Evolutionary conservation across 345 rosid genomes (phyloP).

Genomic region (Gossypium arboreum): DNA sequence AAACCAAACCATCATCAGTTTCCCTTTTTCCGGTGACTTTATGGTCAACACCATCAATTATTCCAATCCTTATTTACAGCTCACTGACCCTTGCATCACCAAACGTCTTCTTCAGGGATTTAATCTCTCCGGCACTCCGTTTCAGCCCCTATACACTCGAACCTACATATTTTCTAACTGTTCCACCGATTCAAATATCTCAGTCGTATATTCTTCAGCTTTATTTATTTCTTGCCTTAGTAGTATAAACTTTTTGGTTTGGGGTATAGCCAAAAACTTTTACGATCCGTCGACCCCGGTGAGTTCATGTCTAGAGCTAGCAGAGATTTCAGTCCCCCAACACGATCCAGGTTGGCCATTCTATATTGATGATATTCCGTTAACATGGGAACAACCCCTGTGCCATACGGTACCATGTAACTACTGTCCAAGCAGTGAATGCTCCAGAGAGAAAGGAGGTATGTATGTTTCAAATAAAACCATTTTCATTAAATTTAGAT

Average conservation of each 20-base stretch:
- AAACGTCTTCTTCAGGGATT: slow-evolving; percentile 21
- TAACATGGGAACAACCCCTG: slow-evolving; percentile 7
- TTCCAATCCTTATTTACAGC: background rate
- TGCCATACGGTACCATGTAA: background rate
- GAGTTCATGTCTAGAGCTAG: background rate
- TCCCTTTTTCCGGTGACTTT: slow-evolving; percentile 11
- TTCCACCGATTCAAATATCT: background rate
- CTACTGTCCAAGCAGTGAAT: background rate
- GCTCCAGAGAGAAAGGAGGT: background rate
- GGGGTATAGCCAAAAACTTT: slow-evolving; percentile 1
- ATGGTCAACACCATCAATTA: background rate
- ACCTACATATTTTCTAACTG: slow-evolving; percentile 34
- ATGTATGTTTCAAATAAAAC: background rate
- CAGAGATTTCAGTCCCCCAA: slow-evolving; percentile 10
- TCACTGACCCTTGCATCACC: slow-evolving; percentile 25
- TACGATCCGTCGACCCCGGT: background rate
- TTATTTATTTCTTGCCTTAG: slow-evolving; percentile 23
- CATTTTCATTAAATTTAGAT: background rate
- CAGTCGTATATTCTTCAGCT: background rate
- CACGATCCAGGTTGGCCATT: background rate
- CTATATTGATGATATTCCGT: background rate
- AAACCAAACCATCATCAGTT: background rate
- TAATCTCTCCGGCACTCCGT: slow-evolving; percentile 13
- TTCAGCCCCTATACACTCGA: background rate
- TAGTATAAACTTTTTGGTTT: slow-evolving; percentile 2